phyloP scores from a whole-genome alignment of 352 stramenopile genomes.

The Globisporangium nagaii region DNA sequence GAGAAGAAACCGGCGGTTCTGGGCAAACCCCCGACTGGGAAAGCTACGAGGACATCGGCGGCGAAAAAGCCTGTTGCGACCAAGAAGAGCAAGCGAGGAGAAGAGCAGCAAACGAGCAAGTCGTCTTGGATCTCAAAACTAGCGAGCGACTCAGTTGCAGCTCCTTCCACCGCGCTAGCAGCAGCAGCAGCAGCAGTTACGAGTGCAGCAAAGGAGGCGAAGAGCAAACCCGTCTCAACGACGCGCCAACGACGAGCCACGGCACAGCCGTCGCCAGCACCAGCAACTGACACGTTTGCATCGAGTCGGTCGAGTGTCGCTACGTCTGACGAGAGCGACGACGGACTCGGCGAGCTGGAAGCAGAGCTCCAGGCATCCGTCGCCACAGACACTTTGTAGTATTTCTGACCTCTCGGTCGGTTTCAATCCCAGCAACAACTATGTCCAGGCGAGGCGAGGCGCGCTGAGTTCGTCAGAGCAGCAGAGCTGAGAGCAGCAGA shows the following conservation, averaged over 20 bases:
- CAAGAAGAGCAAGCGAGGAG: not conserved
- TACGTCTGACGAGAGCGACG: slow-evolving; percentile 42
- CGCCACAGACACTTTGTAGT: no score
- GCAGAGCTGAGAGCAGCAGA: not conserved
- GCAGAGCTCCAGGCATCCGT: slow-evolving; percentile 28
- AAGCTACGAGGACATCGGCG: not conserved
- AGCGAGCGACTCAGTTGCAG: not conserved
- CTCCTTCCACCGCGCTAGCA: not conserved
- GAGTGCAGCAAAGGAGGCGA: no score
- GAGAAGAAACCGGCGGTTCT: not conserved
- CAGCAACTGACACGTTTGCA: no score
- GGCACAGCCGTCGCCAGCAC: no score
- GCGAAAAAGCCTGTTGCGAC: not conserved
- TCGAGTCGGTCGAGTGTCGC: no score
- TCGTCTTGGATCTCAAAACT: not conserved
- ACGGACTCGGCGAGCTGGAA: slow-evolving; percentile 33
- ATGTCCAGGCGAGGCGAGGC: no score
- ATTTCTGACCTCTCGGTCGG: no score
- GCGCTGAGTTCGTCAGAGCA: not conserved
- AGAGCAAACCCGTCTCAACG: no score
- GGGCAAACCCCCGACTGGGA: slow-evolving; percentile 2
- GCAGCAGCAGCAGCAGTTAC: not conserved
- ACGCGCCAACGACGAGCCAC: no score
- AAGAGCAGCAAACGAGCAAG: not conserved
- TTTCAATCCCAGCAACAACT: no score